Conservation (phyloP, 148 eudicot species). For the Rhododendron williamsianum region DNA sequence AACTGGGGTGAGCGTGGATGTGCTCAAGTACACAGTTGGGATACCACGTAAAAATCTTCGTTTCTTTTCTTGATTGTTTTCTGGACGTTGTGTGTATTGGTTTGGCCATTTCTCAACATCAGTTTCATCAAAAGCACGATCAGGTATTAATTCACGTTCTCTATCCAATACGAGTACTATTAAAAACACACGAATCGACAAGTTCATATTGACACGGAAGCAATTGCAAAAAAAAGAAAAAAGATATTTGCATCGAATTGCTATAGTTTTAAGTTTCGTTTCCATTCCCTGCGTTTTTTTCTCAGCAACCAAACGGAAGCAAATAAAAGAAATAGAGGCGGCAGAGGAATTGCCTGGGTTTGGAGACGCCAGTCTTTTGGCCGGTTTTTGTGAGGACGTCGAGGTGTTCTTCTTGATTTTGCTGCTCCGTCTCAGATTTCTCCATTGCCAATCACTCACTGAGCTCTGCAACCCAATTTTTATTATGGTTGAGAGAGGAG, state of each 20-base stretch:
- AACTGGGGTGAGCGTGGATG: neutral
- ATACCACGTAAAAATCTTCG: neutral
- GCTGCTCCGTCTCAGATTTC: slow-evolving; percentile 7
- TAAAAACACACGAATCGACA: neutral
- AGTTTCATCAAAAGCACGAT: neutral
- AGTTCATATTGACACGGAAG: neutral
- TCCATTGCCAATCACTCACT: slow-evolving; percentile 18
- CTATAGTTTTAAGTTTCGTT: neutral
- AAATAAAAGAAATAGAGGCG: neutral
- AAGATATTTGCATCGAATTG: no score
- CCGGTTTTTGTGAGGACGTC: slow-evolving; percentile 51
- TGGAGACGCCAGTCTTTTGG: slow-evolving; percentile 41
- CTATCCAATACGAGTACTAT: neutral
- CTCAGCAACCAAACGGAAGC: neutral
- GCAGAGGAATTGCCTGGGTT: slow-evolving; percentile 32
- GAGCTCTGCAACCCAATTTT: neutral
- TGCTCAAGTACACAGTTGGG: no score
- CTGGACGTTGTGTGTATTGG: neutral
- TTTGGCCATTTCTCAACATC: neutral
- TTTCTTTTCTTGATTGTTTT: neutral
- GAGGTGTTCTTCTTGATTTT: slow-evolving; percentile 33
- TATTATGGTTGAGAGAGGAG: neutral
- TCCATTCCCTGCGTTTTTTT: neutral
- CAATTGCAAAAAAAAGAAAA: neutral
- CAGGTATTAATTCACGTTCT: neutral